Evolutionary conservation across 2,329 filamentous ascomycete species (phyloP).

Genomic region (Hortaea werneckii): DNA sequence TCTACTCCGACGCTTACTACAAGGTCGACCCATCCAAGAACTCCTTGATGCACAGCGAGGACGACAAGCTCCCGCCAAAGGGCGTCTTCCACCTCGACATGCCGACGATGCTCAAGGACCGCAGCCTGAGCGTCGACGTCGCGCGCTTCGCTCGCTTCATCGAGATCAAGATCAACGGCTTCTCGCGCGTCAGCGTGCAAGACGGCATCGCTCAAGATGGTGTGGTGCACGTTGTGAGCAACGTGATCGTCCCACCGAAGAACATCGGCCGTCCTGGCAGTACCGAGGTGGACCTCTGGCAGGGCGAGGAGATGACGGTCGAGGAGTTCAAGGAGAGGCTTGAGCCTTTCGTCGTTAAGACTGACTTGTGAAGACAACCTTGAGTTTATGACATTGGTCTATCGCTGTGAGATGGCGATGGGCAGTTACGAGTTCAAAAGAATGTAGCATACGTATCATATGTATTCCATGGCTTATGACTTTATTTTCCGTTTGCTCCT

Average conservation of each 20-base stretch:
- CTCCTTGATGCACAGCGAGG: slow-evolving; percentile 17
- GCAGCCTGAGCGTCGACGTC: slow-evolving; percentile 62
- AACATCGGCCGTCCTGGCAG: slow-evolving; percentile 27
- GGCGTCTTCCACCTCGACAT: slow-evolving; percentile 59
- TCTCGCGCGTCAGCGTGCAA: slow-evolving; percentile 51
- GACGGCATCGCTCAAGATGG: slow-evolving; percentile 70
- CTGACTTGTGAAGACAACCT: slow-evolving; percentile 13
- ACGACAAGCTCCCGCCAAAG: slow-evolving; percentile 26
- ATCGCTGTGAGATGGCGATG: no score
- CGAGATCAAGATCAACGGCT: slow-evolving; percentile 66
- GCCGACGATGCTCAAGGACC: slow-evolving; percentile 58
- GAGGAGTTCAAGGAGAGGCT: slow-evolving; percentile 52
- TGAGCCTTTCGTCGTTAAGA: slow-evolving; percentile 33
- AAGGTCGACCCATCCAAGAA: slow-evolving; percentile 26
- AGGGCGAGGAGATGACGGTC: slow-evolving; percentile 44
- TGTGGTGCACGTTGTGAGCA: slow-evolving; percentile 66
- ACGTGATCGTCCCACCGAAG: slow-evolving; percentile 67
- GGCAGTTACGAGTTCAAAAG: no score
- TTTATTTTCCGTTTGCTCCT: no score
- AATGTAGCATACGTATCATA: no score
- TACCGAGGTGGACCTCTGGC: slow-evolving; percentile 27
- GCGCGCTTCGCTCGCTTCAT: slow-evolving; percentile 57
- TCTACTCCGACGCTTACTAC: slow-evolving; percentile 80
- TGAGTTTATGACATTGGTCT: no score
- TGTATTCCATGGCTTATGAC: no score